Base-by-base conservation (phyloP, 768 basidiomycete species). In the Kwoniella newhampshirensis region DNA sequence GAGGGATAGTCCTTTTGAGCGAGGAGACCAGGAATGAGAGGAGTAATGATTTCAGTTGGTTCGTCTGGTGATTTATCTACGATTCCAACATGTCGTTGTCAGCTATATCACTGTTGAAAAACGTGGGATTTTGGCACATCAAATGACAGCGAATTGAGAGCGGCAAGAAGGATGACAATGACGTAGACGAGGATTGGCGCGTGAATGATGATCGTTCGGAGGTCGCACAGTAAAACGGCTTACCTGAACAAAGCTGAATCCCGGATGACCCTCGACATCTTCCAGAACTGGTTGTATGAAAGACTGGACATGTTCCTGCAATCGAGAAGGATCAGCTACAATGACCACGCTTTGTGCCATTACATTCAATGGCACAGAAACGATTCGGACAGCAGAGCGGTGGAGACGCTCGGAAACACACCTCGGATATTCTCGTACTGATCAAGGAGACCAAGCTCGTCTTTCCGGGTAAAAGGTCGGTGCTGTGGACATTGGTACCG, bases 51-150 rank as follows among this genome's bases (percentile, higher is more conserved):
- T 96, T 96, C 62, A 98, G 83, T 4, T 88, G 78, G 77, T 98
- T 98, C 75, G 91, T 88, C 78, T 98, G 94, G 25, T 94, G 81
- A 77, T 98, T 98, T 74, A 97, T 85, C 81, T 81, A 67, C 11
- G 9, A 32, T n/a, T n/a, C n/a, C n/a, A n/a, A n/a, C n/a, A n/a
- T n/a, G n/a, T n/a, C n/a, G n/a, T n/a, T n/a, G n/a, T n/a, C n/a
- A n/a, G n/a, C n/a, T n/a, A n/a, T n/a, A n/a, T n/a, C n/a, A n/a
- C n/a, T n/a, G n/a, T n/a, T n/a, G n/a, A n/a, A n/a, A n/a, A n/a
- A n/a, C n/a, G n/a, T n/a, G n/a, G n/a, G n/a, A n/a, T n/a, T n/a
- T n/a, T n/a, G n/a, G n/a, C n/a, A n/a, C n/a, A n/a, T n/a, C n/a
- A n/a, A n/a, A n/a, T n/a, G n/a, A n/a, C n/a, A n/a, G n/a, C n/a